phyloP scores from a whole-genome alignment of 305 asterid species.

The Striga hermonthica region DNA sequence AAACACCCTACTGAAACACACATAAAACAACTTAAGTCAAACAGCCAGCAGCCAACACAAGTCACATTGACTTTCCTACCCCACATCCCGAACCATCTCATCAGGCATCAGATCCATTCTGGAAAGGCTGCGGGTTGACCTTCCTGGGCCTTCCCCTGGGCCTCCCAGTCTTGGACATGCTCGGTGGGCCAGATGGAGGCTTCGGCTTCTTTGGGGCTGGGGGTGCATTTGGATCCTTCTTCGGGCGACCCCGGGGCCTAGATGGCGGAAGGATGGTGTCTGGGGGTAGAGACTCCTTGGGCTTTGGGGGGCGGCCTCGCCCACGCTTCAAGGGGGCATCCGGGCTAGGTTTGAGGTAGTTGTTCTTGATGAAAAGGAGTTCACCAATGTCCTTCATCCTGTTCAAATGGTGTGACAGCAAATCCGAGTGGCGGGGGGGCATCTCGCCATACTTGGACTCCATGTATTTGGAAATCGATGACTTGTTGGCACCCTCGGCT shows the following conservation, averaged over 20 bases:
- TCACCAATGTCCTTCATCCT: constrained; percentile 67
- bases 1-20: constrained; percentile 9
- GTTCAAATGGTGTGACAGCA: constrained; percentile 51
- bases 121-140: constrained; percentile 45
- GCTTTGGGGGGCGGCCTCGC: constrained; percentile 78
- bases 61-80: too few species aligned
- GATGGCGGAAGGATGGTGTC: constrained; percentile 39
- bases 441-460: constrained; percentile 69
- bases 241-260: constrained; percentile 73
- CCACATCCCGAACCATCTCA: background rate
- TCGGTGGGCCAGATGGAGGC: constrained; percentile 40
- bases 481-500: constrained; percentile 69
- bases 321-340: constrained; percentile 65
- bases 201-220: constrained; percentile 68
- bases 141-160: constrained; percentile 57
- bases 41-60: constrained; percentile 8
- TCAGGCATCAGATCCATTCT: constrained; percentile 51
- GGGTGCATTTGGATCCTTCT: constrained; percentile 68
- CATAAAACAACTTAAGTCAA: constrained; percentile 27
- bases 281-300: constrained; percentile 49
- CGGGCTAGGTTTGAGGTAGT: constrained; percentile 64
- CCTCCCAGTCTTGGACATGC: constrained; percentile 46
- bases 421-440: constrained; percentile 63
- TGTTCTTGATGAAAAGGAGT: constrained; percentile 64
- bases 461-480: constrained; percentile 60